Percentiles rank a stretch among this genome's conserved stretches.
Evolutionary conservation across 768 basidiomycete genomes (phyloP).

Genomic region (Tricholoma sp.): DNA sequence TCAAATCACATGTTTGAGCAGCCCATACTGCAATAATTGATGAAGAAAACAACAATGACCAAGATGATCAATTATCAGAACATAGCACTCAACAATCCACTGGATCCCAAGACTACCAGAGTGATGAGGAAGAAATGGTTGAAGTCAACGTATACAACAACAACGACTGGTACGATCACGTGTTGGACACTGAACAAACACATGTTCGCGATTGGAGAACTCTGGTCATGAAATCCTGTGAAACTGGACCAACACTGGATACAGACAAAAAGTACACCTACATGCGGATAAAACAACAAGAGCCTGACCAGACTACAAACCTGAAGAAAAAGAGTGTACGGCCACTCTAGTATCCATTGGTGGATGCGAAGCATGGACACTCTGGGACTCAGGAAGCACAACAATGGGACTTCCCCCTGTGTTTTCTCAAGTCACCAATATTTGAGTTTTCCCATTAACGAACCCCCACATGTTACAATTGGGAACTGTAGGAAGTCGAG

Average conservation of each 20-base stretch:
- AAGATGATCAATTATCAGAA: neutral
- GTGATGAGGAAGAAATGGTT: neutral
- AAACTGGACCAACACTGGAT: neutral
- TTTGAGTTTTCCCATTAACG: conserved; percentile 6
- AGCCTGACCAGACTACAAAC: neutral
- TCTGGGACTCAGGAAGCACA: conserved; percentile 20
- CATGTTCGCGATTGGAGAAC: neutral
- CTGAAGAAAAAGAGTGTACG: neutral
- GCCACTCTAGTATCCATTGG: conserved; percentile 6
- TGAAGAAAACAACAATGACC: neutral
- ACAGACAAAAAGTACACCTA: neutral
- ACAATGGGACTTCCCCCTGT: conserved; percentile 13
- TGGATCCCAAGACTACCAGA: neutral
- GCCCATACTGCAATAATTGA: neutral
- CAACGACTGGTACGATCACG: neutral
- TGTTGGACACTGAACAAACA: neutral
- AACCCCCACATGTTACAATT: conserved; percentile 22
- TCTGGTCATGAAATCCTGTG: neutral
- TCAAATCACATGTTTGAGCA: neutral
- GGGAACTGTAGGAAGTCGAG: conserved; percentile 24
- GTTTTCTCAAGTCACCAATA: conserved; percentile 7
- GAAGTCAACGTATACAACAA: neutral
- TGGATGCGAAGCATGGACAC: conserved; percentile 11
- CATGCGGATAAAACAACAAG: neutral
- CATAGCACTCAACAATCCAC: neutral